Percentiles rank a stretch among this genome's conserved stretches.
phyloP scores from a whole-genome alignment of 129 eudicot genomes.

The Saposhnikovia divaricata region DNA sequence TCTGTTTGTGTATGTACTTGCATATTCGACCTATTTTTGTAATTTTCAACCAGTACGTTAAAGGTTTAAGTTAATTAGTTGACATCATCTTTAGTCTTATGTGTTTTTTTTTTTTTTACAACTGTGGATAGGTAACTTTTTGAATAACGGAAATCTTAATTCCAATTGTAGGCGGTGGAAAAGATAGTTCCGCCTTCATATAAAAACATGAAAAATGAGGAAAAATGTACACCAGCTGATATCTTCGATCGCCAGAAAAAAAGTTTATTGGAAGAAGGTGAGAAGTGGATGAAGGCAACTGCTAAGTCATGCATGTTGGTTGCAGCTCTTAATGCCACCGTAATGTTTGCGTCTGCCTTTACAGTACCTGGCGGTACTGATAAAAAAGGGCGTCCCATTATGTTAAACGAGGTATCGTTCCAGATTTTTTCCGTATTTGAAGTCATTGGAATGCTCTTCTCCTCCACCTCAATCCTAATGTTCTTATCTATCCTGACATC shows the following conservation, averaged over 20 bases:
- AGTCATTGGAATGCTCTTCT: not conserved
- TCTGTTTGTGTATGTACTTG: too few species aligned
- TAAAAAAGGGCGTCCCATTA: not conserved
- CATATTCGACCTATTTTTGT: too few species aligned
- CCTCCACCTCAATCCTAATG: constrained; percentile 17
- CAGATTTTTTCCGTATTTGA: not conserved
- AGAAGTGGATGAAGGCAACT: constrained; percentile 22
- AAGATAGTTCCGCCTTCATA: constrained; percentile 1
- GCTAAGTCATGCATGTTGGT: constrained; percentile 29
- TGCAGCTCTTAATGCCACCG: constrained; percentile 22
- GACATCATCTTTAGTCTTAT: too few species aligned
- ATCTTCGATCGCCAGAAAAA: not conserved
- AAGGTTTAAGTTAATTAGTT: too few species aligned
- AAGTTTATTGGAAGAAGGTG: constrained; percentile 15
- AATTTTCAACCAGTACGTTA: too few species aligned
- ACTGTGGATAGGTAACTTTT: too few species aligned
- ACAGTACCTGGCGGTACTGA: constrained; percentile 23
- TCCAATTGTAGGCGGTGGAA: constrained; percentile 10
- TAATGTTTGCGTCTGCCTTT: constrained; percentile 24
- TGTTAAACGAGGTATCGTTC: not conserved
- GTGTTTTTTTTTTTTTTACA: too few species aligned
- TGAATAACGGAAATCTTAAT: not conserved
- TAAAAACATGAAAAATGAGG: not conserved
- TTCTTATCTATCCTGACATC: constrained; percentile 27
- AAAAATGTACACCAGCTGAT: not conserved